Base-by-base conservation (phyloP, 306 rosid species). In the Coriaria nepalensis region DNA sequence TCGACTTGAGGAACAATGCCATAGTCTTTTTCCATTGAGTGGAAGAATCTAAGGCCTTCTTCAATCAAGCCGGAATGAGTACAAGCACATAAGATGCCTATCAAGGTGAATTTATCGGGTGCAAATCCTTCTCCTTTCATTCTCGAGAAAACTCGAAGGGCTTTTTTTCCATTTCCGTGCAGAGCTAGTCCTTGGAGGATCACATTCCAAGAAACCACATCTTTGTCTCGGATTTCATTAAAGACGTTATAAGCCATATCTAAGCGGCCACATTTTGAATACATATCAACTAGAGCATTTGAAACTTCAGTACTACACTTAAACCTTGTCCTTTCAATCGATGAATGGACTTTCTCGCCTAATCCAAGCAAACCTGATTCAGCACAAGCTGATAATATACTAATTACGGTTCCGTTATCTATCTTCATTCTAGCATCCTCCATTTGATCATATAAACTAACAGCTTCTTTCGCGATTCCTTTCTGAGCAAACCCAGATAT, bases 271-370 rank as follows among this genome's bases (percentile, higher is more conserved):
- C 96, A 81, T 51, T 86, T 90, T 0, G 87, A 81, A 73, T 81
- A 90, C 92, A 90, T 90, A 58, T 84, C 93, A 46, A 84, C 61
- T 68, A 81, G 61, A 0, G 95, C 82, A 60, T 83, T 90, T 55
- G 74, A 81, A 34, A 84, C 79, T 32, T 65, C 71, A 53, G 75
- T 77, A 62, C 64, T 68, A 50, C 93, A 74, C 49, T 72, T 72
- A 61, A 69, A 70, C 53, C 71, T 61, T 52, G 39, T 46, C 71
- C 69, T 83, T 66, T 44, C 38, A 7, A 79, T 65, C 4, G 79
- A 78, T 8, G 47, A 68, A 13, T 81, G 90, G 48, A 83, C 68
- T 47, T 68, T 88, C 77, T 68, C 66, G 40, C 95, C 95, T 65
- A 86, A 66, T 4, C 67, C 69, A 32, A 71, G 69, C 72, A 78